Evolutionary conservation across 805 yeast species (phyloP), one percentile per base, ranked within the genome.

Genomic region (Wilhelminamyces savonicus): DNA sequence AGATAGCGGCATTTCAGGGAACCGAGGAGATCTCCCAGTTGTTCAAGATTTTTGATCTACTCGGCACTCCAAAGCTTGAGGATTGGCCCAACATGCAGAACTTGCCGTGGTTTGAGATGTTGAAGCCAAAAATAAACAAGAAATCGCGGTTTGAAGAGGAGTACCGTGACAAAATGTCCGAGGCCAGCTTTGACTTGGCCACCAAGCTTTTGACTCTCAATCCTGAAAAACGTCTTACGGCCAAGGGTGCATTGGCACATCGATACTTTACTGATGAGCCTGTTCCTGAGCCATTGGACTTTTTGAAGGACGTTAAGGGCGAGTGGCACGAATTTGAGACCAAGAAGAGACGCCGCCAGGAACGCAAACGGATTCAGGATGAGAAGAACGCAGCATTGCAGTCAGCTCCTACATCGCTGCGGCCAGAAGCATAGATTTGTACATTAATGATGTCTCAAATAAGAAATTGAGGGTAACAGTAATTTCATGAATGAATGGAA

Each of bases 261-360:
- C 62, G 60, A 2, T 92, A 84, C 57, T 92, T 90, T 47, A 51
- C 53, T 3, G 81, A 76, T 27, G 78, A 73, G 5, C 96, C 95
- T 0, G 40, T 44, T 19, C 78, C 83, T 1, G 77, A 71, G 37
- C 76, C 78, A 5, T 62, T 85, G 22, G 52, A 59, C 8, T 67
- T 77, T 31, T 63, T 81, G 40, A 60, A 66, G 17, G 65, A 66
- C n/a, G 55, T 78, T 17, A 62, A 66, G 32, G 94, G 92, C 3
- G 97, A 94, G 54, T 90, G 97, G 92, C 98, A 90, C 51, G 98
- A 90, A 50, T 90, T 82, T 54, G 98, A 90, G 48, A 92, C 95
- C 3, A 87, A 90, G 54, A 80, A 77, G 59, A 72, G 82, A 44
- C 65, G 84, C 38, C 60, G 80, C 35, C 62, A 63, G 36, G 73